A percentile compares a stretch with the other conserved stretches of the same genome.
Conservation (phyloP, 1,139 yeast species). For the Suhomyces maxii region DNA sequence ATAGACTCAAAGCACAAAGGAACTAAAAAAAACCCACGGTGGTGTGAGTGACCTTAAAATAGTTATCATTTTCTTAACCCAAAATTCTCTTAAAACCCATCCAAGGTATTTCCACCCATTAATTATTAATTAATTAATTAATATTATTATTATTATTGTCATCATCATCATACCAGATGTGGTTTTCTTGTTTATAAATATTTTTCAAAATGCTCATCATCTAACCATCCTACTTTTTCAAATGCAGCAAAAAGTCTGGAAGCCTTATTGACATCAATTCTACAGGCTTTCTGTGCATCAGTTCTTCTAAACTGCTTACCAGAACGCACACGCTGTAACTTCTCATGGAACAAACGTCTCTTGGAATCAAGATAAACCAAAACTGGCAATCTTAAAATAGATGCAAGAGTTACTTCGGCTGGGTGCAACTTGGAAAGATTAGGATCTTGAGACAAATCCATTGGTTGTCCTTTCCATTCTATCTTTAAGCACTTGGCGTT, state of each 20-base stretch:
- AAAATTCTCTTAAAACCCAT: too few species aligned
- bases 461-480: conserved; percentile 98
- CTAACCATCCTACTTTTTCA: conserved; percentile 94
- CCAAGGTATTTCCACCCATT: too few species aligned
- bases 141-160: too few species aligned
- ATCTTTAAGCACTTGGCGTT: conserved; percentile 72
- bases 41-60: too few species aligned
- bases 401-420: conserved; percentile 85
- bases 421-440: conserved; percentile 74
- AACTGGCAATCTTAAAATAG: conserved; percentile 84
- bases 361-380: conserved; percentile 89
- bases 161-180: too few species aligned
- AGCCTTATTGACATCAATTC: conserved; percentile 96
- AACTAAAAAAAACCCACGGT: too few species aligned
- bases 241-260: conserved; percentile 88
- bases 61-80: too few species aligned
- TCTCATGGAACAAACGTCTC: conserved; percentile 84
- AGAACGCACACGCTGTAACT: conserved; percentile 70
- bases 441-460: conserved; percentile 84
- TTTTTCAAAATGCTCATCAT: conserved; percentile 68
- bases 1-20: too few species aligned
- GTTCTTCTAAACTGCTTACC: conserved; percentile 92
- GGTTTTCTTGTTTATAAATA: conserved; percentile 25
- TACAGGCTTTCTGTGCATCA: conserved; percentile 96
- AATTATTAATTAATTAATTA: too few species aligned